Evolutionary conservation across 352 stramenopile species (phyloP).

Genomic region (Thalassiosira gravida): DNA sequence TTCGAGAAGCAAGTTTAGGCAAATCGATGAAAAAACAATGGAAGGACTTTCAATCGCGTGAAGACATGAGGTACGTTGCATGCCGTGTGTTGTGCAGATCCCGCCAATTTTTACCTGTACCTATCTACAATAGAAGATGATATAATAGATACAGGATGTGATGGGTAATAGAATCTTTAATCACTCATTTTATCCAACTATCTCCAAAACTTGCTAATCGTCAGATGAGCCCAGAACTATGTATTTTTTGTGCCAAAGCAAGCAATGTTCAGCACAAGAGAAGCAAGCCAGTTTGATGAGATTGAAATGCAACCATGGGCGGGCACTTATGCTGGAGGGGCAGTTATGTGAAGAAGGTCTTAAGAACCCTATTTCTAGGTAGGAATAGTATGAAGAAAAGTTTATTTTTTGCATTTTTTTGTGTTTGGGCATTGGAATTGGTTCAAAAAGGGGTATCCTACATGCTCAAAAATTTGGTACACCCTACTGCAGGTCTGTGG

Average conservation of each 20-base stretch:
- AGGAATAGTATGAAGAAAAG: too few species aligned
- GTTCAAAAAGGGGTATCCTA: too few species aligned
- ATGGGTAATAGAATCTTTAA: too few species aligned
- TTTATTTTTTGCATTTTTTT: too few species aligned
- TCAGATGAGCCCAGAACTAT: background rate
- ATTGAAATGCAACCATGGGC: too few species aligned
- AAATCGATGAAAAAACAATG: background rate
- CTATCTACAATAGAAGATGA: background rate
- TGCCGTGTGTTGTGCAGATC: background rate
- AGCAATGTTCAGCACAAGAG: background rate
- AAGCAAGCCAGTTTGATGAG: background rate
- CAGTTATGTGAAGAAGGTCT: too few species aligned
- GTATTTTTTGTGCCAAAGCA: background rate
- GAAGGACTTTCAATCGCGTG: background rate
- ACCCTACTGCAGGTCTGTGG: too few species aligned
- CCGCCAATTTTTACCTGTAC: background rate
- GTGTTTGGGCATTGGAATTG: too few species aligned
- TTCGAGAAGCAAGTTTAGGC: background rate
- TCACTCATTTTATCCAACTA: background rate
- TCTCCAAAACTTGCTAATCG: background rate
- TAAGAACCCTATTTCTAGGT: too few species aligned
- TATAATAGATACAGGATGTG: too few species aligned
- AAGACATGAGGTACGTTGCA: background rate
- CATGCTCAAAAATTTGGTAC: too few species aligned
- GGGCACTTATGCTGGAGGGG: too few species aligned